Evolutionary conservation across 1,284 basidiomycete genomes (phyloP).

Genomic region (Takashimella tepidaria): DNA sequence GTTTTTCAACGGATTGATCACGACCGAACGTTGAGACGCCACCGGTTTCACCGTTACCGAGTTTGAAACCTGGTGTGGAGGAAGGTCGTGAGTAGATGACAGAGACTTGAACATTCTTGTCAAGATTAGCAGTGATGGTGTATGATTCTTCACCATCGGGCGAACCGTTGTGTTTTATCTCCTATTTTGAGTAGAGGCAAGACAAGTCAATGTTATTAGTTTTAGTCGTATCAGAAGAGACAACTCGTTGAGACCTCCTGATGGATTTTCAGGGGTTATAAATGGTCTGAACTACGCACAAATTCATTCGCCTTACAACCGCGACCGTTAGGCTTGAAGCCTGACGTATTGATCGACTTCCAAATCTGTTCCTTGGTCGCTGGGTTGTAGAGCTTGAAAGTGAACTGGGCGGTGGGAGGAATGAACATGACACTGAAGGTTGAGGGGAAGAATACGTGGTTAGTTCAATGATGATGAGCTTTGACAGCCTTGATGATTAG

Average conservation of each 20-base stretch:
- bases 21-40: slow-evolving; percentile 88
- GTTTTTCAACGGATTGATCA: slow-evolving; percentile 52
- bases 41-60: slow-evolving; percentile 79
- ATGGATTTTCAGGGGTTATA: too few relatives aligned
- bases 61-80: slow-evolving; percentile 78
- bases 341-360: slow-evolving; percentile 84
- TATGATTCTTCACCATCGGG: slow-evolving; percentile 66
- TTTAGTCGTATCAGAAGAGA: too few relatives aligned
- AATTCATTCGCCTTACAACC: slow-evolving; percentile 88
- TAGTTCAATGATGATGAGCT: slow-evolving; percentile 1
- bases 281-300: slow-evolving; percentile 51
- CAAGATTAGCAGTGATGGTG: slow-evolving; percentile 72
- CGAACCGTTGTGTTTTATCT: slow-evolving; percentile 62
- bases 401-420: slow-evolving; percentile 86
- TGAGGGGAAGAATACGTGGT: background rate
- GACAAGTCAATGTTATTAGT: too few relatives aligned
- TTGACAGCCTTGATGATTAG: too few relatives aligned
- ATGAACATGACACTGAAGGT: slow-evolving; percentile 41
- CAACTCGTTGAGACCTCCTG: too few relatives aligned
- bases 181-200: slow-evolving; percentile 21
- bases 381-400: slow-evolving; percentile 84
- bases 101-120: slow-evolving; percentile 72
- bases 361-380: slow-evolving; percentile 70
- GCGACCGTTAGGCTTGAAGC: slow-evolving; percentile 76
- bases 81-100: slow-evolving; percentile 67